Evolutionary conservation across 257 asterid species (phyloP), one percentile per base, ranked within the genome.

Genomic region (Coffea eugenioides): DNA sequence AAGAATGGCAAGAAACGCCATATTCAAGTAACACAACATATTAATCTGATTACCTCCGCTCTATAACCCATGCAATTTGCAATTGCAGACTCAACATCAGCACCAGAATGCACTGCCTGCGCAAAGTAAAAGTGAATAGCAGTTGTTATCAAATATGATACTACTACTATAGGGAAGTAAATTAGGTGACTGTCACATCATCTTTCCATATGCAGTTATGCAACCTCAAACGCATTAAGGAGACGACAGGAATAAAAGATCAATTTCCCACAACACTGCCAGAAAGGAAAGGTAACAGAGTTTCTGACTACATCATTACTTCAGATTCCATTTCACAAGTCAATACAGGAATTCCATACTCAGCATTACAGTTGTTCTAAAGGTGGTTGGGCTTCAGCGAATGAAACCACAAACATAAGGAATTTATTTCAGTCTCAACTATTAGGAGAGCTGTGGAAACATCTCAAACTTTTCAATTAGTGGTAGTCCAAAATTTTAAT

Each of bases 41-140:
- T 81, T 76, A 79, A 62, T 36, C 68, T 54, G 71, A 75, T 84
- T 88, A 96, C 99, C 98, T 92, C 91, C 49, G 91, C 82, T 78
- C 56, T 94, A 87, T 96, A 96, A 72, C 99, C 99, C 95, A 90
- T 89, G 91, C 99, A 96, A 86, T 91, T 96, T 79, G 95, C 84
- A 77, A 94, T 87, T 74, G 99, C 97, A 79, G 97, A 90, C 84
- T 96, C 99, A 71, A 96, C 97, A 91, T 96, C 98, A 71, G 99
- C 98, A 43, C 99, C 99, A 83, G 99, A 96, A 90, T 96, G 99
- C 85, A 96, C 99, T n/a, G 99, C 99, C 99, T 96, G 93, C 88
- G 86, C 41, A 39, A 48, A 41, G 75, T 77, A 45, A 48, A 78
- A 54, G 15, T 51, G 71, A 39, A 73, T 54, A 25, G 51, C 3